phyloP scores from a whole-genome alignment of 208 protist species.

The Wallacemonas sp. region DNA sequence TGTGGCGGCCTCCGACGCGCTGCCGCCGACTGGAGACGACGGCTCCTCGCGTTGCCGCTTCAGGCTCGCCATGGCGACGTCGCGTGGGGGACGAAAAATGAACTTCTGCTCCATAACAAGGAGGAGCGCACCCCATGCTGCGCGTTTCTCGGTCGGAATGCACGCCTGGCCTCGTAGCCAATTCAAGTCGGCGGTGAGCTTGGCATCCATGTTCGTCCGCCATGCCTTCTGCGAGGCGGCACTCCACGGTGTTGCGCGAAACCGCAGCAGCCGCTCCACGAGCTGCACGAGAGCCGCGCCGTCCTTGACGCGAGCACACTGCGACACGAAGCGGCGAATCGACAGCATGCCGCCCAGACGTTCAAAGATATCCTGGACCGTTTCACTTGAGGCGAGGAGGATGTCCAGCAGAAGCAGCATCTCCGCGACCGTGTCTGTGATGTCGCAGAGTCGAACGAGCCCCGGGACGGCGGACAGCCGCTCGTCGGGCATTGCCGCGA shows the following conservation, averaged over 20 bases:
- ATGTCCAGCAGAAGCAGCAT: constrained; percentile 62
- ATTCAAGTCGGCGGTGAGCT: constrained; percentile 43
- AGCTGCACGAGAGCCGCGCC: constrained; percentile 44
- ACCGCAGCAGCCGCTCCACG: constrained; percentile 55
- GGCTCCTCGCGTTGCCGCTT: constrained; percentile 39
- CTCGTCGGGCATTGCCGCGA: constrained; percentile 60
- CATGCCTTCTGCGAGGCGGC: constrained; percentile 63
- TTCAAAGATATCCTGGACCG: constrained; percentile 69
- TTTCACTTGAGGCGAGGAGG: constrained; percentile 48
- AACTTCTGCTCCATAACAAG: constrained; percentile 70
- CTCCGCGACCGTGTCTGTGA: constrained; percentile 53
- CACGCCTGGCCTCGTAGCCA: constrained; percentile 61
- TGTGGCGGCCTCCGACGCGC: constrained; percentile 1
- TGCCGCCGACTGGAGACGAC: neutral
- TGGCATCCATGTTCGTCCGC: constrained; percentile 51
- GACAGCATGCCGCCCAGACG: constrained; percentile 62
- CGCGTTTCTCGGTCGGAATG: constrained; percentile 48
- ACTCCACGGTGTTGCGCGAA: constrained; percentile 55
- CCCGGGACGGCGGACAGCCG: constrained; percentile 45
- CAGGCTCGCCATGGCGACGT: constrained; percentile 22
- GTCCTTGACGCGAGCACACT: constrained; percentile 37
- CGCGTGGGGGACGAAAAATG: constrained; percentile 47
- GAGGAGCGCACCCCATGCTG: constrained; percentile 50
- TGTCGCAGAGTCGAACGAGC: constrained; percentile 77
- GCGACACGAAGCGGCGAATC: constrained; percentile 59